These are phyloP conservation scores for Chaetomiaceae sp. DNA, from an alignment of 2,329 filamentous ascomycete species.

Conservation along the genomic window DNA sequence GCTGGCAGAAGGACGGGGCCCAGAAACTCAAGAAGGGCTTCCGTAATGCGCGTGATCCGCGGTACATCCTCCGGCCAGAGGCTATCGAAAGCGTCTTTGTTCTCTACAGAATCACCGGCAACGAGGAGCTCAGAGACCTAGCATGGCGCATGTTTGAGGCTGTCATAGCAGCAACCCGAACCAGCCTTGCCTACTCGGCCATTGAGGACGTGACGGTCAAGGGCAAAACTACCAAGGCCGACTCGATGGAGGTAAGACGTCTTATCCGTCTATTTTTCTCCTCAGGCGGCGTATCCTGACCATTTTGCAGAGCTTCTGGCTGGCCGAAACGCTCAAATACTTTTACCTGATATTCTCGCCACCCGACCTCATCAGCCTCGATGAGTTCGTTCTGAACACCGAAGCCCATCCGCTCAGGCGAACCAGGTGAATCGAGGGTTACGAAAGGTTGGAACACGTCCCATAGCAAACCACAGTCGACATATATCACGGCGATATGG, in stretches of 20 bases:
- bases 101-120: slow-evolving; percentile 57
- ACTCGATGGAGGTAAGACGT: slow-evolving; percentile 54
- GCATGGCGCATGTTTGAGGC: slow-evolving; percentile 58
- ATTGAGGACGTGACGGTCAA: slow-evolving; percentile 42
- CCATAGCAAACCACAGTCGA: no score
- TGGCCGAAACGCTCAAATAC: slow-evolving; percentile 46
- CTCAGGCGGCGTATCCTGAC: not conserved
- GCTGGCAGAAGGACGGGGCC: slow-evolving; percentile 28
- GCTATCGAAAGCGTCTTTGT: slow-evolving; percentile 63
- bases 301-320: slow-evolving; percentile 37
- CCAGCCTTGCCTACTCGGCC: slow-evolving; percentile 47
- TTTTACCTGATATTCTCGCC: slow-evolving; percentile 58
- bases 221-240: slow-evolving; percentile 35
- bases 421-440: not conserved
- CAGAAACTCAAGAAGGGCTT: slow-evolving; percentile 26
- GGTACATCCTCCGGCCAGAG: slow-evolving; percentile 56
- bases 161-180: slow-evolving; percentile 45
- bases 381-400: slow-evolving; percentile 47
- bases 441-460: not conserved
- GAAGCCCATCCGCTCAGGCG: slow-evolving; percentile 22
- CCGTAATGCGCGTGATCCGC: slow-evolving; percentile 23
- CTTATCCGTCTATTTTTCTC: no score
- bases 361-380: slow-evolving; percentile 48
- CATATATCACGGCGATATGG: no score
- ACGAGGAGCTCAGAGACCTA: slow-evolving; percentile 47